A percentile compares a stretch with the other conserved stretches of the same genome.
Evolutionary conservation across 2,329 filamentous ascomycete species (phyloP).

Genomic region (Aspergillus sp.): DNA sequence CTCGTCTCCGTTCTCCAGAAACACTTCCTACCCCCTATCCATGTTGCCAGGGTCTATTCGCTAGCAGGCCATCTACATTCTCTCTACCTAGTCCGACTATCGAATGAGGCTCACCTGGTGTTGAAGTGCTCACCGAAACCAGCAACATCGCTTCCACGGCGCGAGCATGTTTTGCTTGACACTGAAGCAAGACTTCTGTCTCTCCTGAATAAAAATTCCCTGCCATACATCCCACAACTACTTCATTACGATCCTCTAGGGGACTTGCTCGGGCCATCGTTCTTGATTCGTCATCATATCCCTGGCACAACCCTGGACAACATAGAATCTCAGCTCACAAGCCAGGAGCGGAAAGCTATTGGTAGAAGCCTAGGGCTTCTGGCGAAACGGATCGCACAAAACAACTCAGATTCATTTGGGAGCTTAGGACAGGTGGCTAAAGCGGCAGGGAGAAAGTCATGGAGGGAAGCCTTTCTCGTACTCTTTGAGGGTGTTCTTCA

Average conservation of each 20-base stretch:
- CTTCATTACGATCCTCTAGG: slow-evolving; percentile 37
- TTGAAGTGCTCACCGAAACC: slow-evolving; percentile 38
- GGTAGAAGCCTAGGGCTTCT: slow-evolving; percentile 37
- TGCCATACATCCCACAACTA: slow-evolving; percentile 38
- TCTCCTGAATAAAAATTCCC: slow-evolving; percentile 34
- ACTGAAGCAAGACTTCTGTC: slow-evolving; percentile 41
- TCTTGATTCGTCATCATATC: slow-evolving; percentile 39
- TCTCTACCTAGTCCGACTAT: slow-evolving; percentile 36
- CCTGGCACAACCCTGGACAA: slow-evolving; percentile 34
- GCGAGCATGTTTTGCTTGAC: slow-evolving; percentile 40
- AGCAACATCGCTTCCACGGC: slow-evolving; percentile 39
- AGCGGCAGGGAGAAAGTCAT: slow-evolving; percentile 49
- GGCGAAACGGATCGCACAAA: slow-evolving; percentile 44
- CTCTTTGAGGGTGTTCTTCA: slow-evolving; percentile 56
- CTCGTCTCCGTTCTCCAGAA: slow-evolving; percentile 31
- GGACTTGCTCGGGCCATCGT: slow-evolving; percentile 29
- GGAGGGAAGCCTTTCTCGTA: slow-evolving; percentile 53
- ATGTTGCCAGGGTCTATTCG: slow-evolving; percentile 26
- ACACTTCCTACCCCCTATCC: slow-evolving; percentile 33
- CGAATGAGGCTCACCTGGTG: slow-evolving; percentile 38
- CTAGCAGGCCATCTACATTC: slow-evolving; percentile 37
- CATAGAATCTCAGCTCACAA: slow-evolving; percentile 29
- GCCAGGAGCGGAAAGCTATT: slow-evolving; percentile 31
- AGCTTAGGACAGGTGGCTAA: slow-evolving; percentile 48
- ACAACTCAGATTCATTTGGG: slow-evolving; percentile 53